A percentile compares a stretch with the other conserved stretches of the same genome.
These are phyloP conservation scores for Boletus sp. DNA, from an alignment of 1,284 basidiomycete species.

Conservation along the genomic window DNA sequence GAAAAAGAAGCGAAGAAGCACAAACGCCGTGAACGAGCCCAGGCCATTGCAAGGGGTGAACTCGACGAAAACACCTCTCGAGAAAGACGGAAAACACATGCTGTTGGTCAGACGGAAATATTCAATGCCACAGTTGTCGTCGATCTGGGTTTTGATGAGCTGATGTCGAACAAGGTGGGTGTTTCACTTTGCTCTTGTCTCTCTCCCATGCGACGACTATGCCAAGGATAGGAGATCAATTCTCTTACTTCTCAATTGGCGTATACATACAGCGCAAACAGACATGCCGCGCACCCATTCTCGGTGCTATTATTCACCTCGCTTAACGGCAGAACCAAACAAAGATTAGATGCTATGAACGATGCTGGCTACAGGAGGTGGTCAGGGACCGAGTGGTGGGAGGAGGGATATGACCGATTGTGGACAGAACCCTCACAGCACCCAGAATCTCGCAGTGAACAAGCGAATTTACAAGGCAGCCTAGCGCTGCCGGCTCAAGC, in stretches of 20 bases:
- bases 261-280: constrained; percentile 86
- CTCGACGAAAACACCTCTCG: constrained; percentile 45
- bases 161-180: constrained; percentile 90
- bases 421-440: constrained; percentile 42
- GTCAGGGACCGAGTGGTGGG: constrained; percentile 80
- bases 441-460: constrained; percentile 6
- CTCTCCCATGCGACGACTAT: constrained; percentile 18
- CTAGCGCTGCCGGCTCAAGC: not conserved
- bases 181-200: constrained; percentile 16
- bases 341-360: constrained; percentile 65
- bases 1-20: constrained; percentile 72
- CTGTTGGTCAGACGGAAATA: constrained; percentile 33
- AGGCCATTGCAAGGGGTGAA: constrained; percentile 55
- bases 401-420: constrained; percentile 64
- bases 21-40: constrained; percentile 53
- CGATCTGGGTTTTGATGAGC: constrained; percentile 91
- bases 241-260: constrained; percentile 87
- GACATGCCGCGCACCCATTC: constrained; percentile 70
- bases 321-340: constrained; percentile 64
- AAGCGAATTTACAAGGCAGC: constrained; percentile 11
- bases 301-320: constrained; percentile 73
- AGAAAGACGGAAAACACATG: constrained; percentile 40
- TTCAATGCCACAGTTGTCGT: constrained; percentile 80
- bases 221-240: constrained; percentile 67
- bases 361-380: constrained; percentile 76